Evolutionary conservation across 306 rosid genomes (phyloP).

Genomic region (Quercus robur): DNA sequence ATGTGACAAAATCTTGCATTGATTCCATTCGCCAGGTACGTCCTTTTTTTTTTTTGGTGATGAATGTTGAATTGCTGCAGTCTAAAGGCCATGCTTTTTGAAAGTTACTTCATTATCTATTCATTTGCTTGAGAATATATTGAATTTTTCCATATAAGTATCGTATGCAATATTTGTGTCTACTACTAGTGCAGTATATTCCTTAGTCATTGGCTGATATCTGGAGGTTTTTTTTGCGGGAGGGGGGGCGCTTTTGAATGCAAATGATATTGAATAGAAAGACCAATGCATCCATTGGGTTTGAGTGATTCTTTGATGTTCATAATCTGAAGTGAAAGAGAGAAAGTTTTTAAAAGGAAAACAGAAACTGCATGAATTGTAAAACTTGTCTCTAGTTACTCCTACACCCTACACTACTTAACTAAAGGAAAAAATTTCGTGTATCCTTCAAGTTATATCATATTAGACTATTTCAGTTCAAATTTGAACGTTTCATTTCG

Average conservation of each 20-base stretch:
- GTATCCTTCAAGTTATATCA: too few species aligned
- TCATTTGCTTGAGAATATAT: background rate
- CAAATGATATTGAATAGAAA: background rate
- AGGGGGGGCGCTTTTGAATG: background rate
- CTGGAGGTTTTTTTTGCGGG: too few species aligned
- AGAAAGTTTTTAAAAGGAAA: too few species aligned
- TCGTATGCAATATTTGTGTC: background rate
- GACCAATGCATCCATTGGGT: background rate
- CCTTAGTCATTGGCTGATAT: background rate
- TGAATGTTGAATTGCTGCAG: background rate
- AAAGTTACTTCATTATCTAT: background rate
- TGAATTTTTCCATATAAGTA: background rate
- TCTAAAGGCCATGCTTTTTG: background rate
- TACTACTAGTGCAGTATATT: background rate
- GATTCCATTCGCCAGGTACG: constrained; percentile 72
- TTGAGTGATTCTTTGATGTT: background rate
- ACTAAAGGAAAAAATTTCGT: too few species aligned
- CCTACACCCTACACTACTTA: too few species aligned
- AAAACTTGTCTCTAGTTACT: too few species aligned
- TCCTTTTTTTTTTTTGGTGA: background rate
- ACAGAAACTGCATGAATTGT: too few species aligned
- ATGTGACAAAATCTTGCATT: constrained; percentile 65
- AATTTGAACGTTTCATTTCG: too few species aligned
- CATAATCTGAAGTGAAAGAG: too few species aligned
- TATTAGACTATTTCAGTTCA: too few species aligned